Evolutionary conservation across 2,329 filamentous ascomycete genomes (phyloP), one percentile per base, ranked within the genome.

Genomic region (Stemphylium vesicarium): DNA sequence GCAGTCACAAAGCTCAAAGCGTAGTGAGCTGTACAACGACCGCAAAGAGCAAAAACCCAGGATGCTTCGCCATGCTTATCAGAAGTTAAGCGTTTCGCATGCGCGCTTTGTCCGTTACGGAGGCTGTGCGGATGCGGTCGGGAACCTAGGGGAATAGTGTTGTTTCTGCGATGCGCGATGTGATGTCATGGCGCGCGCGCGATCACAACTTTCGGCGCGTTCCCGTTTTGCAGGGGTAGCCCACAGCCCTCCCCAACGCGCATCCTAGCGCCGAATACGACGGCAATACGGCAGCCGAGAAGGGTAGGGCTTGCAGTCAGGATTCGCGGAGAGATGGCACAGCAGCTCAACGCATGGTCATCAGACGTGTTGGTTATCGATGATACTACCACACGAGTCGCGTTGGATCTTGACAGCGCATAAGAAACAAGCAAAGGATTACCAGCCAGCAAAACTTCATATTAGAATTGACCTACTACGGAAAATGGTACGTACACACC

Each of bases 41-140:
- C 32, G 35, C 37, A 20, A 38, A 33, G 32, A 48, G 43, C 8
- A 41, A 32, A 18, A 12, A 24, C 20, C 39, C 46, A 43, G 29
- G 31, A 51, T 45, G 35, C 48, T 43, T 47, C 48, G 40, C 54
- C 48, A 63, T 64, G 50, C 54, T 60, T 64, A 46, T 55, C n/a
- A 33, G 18, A 24, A 31, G 13, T 24, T 13, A 52, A 50, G 18
- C 18, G 29, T 31, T 13, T 15, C 33, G 20, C 26, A 46, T 22
- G 12, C 33, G 38, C 42, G 37, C 33, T 46, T 47, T 16, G 26
- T 35, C n/a, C 47, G 36, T 40, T 36, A 29, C 35, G 18, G 26
- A 46, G 43, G 18, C 31, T 48, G 47, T 33, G 47, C 51, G 43
- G 56, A 37, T 44, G 38, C 24, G 24, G 51, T 36, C 50, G 40